Evolutionary conservation across 345 rosid species (phyloP), one percentile per base, ranked within the genome.

Genomic region (Bruguiera sexangula): DNA sequence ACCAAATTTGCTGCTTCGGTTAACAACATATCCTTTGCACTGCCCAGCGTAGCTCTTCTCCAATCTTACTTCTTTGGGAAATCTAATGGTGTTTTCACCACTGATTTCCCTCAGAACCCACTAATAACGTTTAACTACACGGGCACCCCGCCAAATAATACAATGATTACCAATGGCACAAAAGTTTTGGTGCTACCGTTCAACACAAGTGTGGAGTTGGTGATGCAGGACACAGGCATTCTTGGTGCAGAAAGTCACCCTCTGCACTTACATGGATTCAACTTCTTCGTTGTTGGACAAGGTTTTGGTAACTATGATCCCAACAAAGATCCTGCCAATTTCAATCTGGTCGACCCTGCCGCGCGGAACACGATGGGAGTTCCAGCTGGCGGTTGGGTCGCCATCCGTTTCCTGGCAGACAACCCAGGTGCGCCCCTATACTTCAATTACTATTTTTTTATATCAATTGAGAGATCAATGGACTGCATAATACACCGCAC

Each of bases 351-450:
- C 20, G 73, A 75, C 24, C 78, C 78, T 20, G 29, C 60, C 0
- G 78, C 69, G 61, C 69, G 78, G 55, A 75, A 75, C 66, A 75
- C 78, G 3, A 55, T 29, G 0, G 74, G 73, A 18, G 69, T 75
- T 21, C 78, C 78, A 1, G 74, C 78, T 21, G 78, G 78, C 19
- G 78, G 78, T 18, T 75, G 78, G 78, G n/a, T 75, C 2, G 78
- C 78, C 1, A 58, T 75, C 11, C 73, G 78, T 6, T 75, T 75
- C 54, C 21, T 75, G 2, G 70, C 78, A 1, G 78, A 75, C 46
- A 75, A 75, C 58, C 78, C 78, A 55, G 78, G 78, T 75, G 52
- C 1, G 20, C 24, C n/a, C 6, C 6, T 0, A 6, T 10, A 5
- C 43, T 15, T 21, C 18, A 21, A 13, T 32, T 34, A 31, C 18